Conservation (phyloP, 257 asterid species). For the Catharanthus roseus region DNA sequence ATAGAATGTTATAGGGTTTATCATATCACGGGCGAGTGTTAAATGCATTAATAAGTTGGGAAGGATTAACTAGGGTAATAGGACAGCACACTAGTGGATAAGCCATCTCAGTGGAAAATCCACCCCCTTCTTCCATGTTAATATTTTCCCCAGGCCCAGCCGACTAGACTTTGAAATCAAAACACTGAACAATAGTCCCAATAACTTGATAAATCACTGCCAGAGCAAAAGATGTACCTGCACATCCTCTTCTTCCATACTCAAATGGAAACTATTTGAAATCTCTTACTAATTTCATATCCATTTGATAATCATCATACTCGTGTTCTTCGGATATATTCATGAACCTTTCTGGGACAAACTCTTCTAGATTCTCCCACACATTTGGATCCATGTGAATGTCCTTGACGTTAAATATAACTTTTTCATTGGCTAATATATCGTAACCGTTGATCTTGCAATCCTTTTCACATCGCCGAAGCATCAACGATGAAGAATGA, state of each 20-base stretch:
- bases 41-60: too few relatives aligned
- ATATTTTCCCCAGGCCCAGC: conserved; percentile 25
- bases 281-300: too few relatives aligned
- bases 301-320: conserved; percentile 19
- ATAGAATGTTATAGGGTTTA: too few relatives aligned
- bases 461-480: conserved; percentile 32
- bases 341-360: conserved; percentile 49
- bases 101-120: conserved; percentile 33
- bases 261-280: conserved; percentile 71
- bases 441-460: conserved; percentile 44
- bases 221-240: conserved; percentile 49
- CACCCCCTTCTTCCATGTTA: conserved; percentile 57
- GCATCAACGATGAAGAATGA: conserved; percentile 48
- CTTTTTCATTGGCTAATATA: conserved; percentile 35
- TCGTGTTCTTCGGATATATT: not conserved
- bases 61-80: not conserved
- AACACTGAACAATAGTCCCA: conserved; percentile 57
- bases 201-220: conserved; percentile 44
- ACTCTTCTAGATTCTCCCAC: conserved; percentile 50
- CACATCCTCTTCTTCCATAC: conserved; percentile 63
- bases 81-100: conserved; percentile 12
- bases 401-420: conserved; percentile 50
- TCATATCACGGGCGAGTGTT: too few relatives aligned
- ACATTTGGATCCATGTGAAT: conserved; percentile 41
- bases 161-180: conserved; percentile 40